These are phyloP conservation scores for Tinospora cordifolia DNA, from an alignment of 164 flowering plant species.

Conservation along the genomic window DNA sequence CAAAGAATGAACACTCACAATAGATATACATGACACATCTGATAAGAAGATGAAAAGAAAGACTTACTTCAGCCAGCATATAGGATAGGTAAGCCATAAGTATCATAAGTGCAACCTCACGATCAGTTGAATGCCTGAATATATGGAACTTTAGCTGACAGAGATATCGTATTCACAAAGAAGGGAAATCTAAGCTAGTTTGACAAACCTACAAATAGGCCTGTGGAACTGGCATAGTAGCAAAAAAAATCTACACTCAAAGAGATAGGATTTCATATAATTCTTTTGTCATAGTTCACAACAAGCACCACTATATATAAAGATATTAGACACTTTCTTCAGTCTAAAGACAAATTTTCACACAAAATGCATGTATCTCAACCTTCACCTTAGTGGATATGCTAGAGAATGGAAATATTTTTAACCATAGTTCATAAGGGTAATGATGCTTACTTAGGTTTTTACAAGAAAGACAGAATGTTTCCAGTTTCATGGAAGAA, in stretches of 20 bases:
- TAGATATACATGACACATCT: neutral
- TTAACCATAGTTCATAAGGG: neutral
- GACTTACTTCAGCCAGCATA: slow-evolving; percentile 76
- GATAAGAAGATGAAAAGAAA: neutral
- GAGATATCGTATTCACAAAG: neutral
- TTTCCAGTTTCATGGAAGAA: too few relatives aligned
- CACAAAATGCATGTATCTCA: neutral
- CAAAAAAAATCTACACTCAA: neutral
- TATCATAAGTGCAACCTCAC: slow-evolving; percentile 90
- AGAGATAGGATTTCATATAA: neutral
- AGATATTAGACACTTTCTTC: neutral
- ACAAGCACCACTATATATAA: neutral
- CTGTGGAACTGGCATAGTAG: neutral
- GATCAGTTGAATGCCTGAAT: slow-evolving; percentile 89
- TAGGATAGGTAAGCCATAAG: slow-evolving; percentile 96
- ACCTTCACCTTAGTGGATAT: neutral
- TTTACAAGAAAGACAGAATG: neutral
- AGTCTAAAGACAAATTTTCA: neutral
- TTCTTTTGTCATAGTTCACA: neutral
- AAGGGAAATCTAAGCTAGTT: slow-evolving; percentile 1
- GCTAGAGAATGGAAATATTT: neutral
- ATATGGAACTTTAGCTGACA: slow-evolving; percentile 4
- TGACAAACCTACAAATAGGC: neutral
- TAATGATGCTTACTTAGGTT: neutral
- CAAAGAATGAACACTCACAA: neutral